Conservation (phyloP, 352 stramenopile species). For the Globisporangium paddicum region DNA sequence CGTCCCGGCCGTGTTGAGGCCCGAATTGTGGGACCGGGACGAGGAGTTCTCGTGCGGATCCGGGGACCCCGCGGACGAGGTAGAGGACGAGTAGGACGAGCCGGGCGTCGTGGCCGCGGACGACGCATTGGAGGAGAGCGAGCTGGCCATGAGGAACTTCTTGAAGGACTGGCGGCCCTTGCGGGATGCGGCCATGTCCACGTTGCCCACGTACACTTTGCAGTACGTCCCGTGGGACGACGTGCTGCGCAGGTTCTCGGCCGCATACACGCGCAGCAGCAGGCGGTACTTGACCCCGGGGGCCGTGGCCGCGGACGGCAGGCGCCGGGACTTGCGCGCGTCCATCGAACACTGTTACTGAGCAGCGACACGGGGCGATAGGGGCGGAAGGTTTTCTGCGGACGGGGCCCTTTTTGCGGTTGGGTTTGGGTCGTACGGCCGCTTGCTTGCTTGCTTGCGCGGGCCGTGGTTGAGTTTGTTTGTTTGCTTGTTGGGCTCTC, state of each 20-base stretch:
- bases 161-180: constrained; percentile 19
- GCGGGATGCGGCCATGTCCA: constrained; percentile 33
- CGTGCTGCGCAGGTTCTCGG: constrained; percentile 53
- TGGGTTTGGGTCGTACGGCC: constrained; percentile 4
- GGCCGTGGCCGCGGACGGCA: not conserved
- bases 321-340: constrained; percentile 9
- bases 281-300: constrained; percentile 25
- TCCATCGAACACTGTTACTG: constrained; percentile 8
- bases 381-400: constrained; percentile 4
- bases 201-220: constrained; percentile 57
- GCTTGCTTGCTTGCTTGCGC: not conserved
- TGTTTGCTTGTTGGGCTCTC: not conserved
- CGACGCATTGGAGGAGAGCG: not conserved
- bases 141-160: constrained; percentile 11
- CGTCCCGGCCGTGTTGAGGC: constrained; percentile 2
- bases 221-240: constrained; percentile 72
- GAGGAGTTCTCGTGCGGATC: constrained; percentile 1
- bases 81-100: constrained; percentile 4
- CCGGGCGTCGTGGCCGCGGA: constrained; percentile 14
- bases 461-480: constrained; percentile 3
- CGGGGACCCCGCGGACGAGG: not conserved
- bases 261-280: constrained; percentile 60
- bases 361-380: too few relatives aligned
- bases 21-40: not conserved
- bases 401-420: not conserved